Conservation (phyloP, 2,329 filamentous ascomycete species). For the Nothopassalora personata region DNA sequence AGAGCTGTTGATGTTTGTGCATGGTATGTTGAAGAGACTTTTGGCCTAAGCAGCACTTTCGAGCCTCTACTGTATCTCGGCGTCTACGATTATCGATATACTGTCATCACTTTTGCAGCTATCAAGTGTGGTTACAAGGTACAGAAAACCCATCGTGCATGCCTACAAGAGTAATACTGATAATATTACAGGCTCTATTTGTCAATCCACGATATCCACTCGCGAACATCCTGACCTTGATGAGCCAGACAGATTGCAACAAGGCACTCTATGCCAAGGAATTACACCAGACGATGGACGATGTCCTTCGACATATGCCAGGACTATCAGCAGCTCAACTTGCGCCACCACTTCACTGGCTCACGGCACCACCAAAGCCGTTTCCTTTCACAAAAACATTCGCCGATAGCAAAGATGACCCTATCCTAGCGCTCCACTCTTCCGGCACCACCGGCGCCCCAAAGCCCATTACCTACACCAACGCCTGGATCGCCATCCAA, state of each 20-base stretch:
- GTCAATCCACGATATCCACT: constrained; percentile 4
- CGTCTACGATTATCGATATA: constrained; percentile 3
- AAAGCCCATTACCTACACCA: background rate
- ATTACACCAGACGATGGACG: background rate
- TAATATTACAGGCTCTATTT: background rate
- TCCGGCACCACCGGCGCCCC: background rate
- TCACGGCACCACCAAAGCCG: background rate
- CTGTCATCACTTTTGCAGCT: constrained; percentile 2
- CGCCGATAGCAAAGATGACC: background rate
- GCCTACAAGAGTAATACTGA: no score
- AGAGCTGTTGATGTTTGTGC: constrained; percentile 2
- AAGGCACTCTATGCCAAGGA: constrained; percentile 1
- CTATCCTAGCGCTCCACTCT: background rate
- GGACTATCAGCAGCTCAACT: background rate
- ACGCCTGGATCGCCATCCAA: background rate
- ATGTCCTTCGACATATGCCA: background rate
- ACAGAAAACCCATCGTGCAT: no score
- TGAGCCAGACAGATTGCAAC: background rate
- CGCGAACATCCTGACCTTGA: background rate
- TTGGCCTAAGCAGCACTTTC: background rate
- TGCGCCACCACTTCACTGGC: background rate
- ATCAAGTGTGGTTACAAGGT: constrained; percentile 8
- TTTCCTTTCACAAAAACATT: background rate
- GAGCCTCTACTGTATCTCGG: constrained; percentile 8
- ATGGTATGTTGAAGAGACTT: constrained; percentile 1